Evolutionary conservation across 164 flowering plant genomes (phyloP), one percentile per base, ranked within the genome.

Genomic region (Litsea cubeba): DNA sequence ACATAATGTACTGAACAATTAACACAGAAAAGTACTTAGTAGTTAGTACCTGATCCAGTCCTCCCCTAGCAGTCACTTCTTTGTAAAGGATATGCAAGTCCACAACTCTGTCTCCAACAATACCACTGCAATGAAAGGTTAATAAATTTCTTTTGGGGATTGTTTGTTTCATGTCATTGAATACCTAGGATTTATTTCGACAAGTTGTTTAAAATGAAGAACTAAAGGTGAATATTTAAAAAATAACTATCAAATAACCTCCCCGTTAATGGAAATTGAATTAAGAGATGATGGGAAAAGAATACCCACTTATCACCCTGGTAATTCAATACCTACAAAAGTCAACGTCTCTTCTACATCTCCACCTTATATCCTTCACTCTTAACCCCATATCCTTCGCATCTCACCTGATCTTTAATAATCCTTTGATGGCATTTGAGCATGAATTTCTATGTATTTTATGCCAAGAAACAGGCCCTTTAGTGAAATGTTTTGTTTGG

Each of bases 41-140:
- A 8, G 11, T 1, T 15, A 58, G 15, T 78, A 86, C 88, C 85
- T 72, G 79, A 23, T 62, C 50, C 65, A 72, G 80, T 35, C 88
- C 88, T 54, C 88, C 87, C 73, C 88, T 81, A n/a, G 62, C 49
- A 26, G 72, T 80, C 68, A 86, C 88, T 79, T 81, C 85, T 73
- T 71, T 76, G 76, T 86, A 84, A 46, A 86, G 71, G 68, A 68
- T 10, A 78, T 77, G 70, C 75, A 84, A 78, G 68, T 84, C 83
- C 71, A 82, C 26, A 14, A 26, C 67, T 12, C 82, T 51, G 11
- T 74, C 71, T 12, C 73, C 82, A 17, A 76, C 74, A 62, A 78
- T 68, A 65, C 70, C 76, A 22, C 88, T 86, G 86, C 72, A 65
- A 71, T 54, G 66, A 22, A 22, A 18, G 68, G 24, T 8, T 14